Evolutionary conservation across 345 rosid species (phyloP).

Genomic region (Streptanthus diversifolius): DNA sequence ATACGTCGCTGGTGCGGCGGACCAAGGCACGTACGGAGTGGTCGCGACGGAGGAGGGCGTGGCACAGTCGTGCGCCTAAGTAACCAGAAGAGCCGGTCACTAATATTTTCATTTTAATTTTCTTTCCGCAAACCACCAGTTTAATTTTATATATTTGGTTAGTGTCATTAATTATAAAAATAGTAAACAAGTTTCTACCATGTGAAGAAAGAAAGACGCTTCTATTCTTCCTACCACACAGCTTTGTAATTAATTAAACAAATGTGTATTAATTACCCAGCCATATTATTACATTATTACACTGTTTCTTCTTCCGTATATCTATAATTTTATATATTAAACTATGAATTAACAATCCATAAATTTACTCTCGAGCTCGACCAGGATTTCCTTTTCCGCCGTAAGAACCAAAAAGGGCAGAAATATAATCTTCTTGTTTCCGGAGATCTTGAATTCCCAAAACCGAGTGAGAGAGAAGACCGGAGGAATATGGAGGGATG

Average conservation of each 20-base stretch:
- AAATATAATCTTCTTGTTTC: conserved; percentile 20
- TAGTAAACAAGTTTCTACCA: no score
- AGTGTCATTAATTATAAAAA: no score
- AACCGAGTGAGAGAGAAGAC: neutral
- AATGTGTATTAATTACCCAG: neutral
- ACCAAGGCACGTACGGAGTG: conserved; percentile 73
- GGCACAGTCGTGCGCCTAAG: conserved; percentile 77
- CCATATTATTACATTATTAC: no score
- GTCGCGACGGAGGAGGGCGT: conserved; percentile 55
- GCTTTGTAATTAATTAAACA: neutral
- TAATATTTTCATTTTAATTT: conserved; percentile 46
- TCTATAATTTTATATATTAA: no score
- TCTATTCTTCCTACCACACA: neutral
- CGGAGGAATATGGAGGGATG: conserved; percentile 49
- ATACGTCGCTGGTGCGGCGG: conserved; percentile 77
- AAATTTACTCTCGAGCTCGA: neutral
- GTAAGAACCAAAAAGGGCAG: neutral
- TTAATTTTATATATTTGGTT: no score
- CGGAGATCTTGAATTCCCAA: conserved; percentile 9
- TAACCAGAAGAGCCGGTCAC: conserved; percentile 85
- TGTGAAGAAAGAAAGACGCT: neutral
- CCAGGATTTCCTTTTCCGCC: conserved; percentile 16
- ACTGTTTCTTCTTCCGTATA: neutral
- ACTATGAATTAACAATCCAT: neutral
- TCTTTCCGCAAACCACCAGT: no score